Evolutionary conservation across 2,329 filamentous ascomycete species (phyloP).

Genomic region (Aspergillus flavus): DNA sequence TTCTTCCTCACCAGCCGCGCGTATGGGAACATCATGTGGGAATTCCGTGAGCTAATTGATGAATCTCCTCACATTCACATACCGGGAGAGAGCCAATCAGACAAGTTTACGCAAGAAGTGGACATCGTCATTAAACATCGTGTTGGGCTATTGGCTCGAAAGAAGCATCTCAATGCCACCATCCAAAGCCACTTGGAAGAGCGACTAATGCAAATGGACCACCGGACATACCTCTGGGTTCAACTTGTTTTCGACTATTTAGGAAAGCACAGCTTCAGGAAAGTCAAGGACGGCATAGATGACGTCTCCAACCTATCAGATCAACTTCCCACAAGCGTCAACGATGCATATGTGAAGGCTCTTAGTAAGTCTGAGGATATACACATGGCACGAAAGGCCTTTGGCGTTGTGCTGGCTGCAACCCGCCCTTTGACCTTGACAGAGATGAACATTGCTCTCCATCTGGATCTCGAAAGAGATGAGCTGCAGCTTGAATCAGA

Average conservation of each 20-base stretch:
- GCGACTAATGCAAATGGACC: background rate
- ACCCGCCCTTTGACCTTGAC: background rate
- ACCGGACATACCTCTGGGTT: slow-evolving; percentile 34
- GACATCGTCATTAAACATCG: background rate
- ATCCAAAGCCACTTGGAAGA: background rate
- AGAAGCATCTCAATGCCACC: background rate
- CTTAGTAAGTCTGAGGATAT: background rate
- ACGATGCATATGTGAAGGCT: background rate
- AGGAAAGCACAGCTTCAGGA: slow-evolving; percentile 15
- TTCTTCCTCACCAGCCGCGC: slow-evolving; percentile 43
- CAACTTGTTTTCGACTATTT: slow-evolving; percentile 40
- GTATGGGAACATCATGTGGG: slow-evolving; percentile 31
- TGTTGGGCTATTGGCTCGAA: background rate
- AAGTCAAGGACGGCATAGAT: slow-evolving; percentile 2
- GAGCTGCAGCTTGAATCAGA: too few relatives aligned
- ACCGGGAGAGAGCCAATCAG: slow-evolving; percentile 17
- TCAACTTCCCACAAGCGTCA: slow-evolving; percentile 14
- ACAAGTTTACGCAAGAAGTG: background rate
- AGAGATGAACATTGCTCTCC: background rate
- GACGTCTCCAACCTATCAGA: slow-evolving; percentile 2
- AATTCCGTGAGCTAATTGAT: slow-evolving; percentile 24
- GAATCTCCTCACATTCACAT: slow-evolving; percentile 36
- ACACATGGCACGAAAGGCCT: slow-evolving; percentile 7
- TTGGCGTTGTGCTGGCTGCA: background rate
- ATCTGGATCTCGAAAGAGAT: too few relatives aligned